Conservation (phyloP, 2,329 filamentous ascomycete species). For the Fusarium sp. region DNA sequence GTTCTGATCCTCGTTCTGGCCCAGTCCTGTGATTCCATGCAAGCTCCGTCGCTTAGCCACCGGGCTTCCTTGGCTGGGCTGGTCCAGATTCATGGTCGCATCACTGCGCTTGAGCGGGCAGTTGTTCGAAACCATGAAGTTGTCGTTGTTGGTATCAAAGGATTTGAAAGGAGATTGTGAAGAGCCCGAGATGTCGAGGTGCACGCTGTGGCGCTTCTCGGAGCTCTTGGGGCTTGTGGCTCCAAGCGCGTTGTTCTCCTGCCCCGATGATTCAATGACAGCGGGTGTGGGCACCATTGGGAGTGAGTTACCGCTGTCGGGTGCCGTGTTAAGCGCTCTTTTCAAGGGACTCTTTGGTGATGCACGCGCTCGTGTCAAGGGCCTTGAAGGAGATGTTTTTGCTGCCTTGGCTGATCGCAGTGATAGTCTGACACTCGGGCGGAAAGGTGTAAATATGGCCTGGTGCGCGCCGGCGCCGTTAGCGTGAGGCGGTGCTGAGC, state of each 20-base stretch:
- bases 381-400: conserved; percentile 66
- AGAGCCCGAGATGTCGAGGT: conserved; percentile 67
- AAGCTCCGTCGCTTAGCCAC: conserved; percentile 91
- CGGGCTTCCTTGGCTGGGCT: conserved; percentile 81
- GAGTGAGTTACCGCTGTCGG: conserved; percentile 76
- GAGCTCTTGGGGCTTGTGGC: conserved; percentile 50
- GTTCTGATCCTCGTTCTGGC: conserved; percentile 70
- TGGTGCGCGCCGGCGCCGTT: conserved; percentile 49
- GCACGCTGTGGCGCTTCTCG: conserved; percentile 68
- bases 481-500: conserved; percentile 51
- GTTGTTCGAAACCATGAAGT: conserved; percentile 55
- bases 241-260: conserved; percentile 55
- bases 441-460: conserved; percentile 72
- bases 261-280: conserved; percentile 54
- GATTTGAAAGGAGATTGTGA: conserved; percentile 64
- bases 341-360: conserved; percentile 86
- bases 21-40: conserved; percentile 76
- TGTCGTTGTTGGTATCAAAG: conserved; percentile 57
- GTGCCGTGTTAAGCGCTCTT: conserved; percentile 77
- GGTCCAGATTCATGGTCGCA: conserved; percentile 88
- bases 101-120: conserved; percentile 95
- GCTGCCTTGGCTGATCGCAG: conserved; percentile 72
- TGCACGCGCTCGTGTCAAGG: conserved; percentile 71
- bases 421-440: conserved; percentile 74
- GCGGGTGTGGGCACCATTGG: conserved; percentile 55